Conservation (phyloP, 2,329 filamentous ascomycete species). For the Ophiostoma piceae region DNA sequence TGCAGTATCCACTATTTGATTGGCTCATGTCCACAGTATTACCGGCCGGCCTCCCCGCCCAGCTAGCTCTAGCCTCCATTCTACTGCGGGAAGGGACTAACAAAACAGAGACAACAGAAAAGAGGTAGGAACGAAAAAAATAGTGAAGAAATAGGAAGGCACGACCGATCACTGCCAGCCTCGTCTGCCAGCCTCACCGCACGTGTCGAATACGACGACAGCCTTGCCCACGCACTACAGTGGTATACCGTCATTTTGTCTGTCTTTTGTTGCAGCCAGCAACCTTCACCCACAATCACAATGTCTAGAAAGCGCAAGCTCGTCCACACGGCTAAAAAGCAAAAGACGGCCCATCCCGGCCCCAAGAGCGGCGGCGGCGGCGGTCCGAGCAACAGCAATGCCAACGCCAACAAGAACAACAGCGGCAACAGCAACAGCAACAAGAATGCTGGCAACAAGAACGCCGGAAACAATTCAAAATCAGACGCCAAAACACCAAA, state of each 20-base stretch:
- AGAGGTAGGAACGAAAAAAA: conserved; percentile 11
- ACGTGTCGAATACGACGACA: neutral
- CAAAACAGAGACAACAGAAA: conserved; percentile 5
- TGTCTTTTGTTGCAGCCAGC: neutral
- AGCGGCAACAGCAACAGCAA: conserved; percentile 22
- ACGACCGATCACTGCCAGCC: neutral
- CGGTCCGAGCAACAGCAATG: conserved; percentile 16
- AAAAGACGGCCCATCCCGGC: conserved; percentile 17
- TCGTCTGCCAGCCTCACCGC: neutral
- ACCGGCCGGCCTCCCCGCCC: conserved; percentile 22
- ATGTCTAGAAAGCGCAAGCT: conserved; percentile 45
- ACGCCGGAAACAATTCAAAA: conserved; percentile 4
- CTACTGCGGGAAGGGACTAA: conserved; percentile 16
- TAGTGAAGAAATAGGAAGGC: neutral
- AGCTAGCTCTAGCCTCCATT: conserved; percentile 11
- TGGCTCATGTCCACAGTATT: conserved; percentile 14
- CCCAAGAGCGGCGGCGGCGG: conserved; percentile 21
- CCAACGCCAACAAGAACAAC: neutral
- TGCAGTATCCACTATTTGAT: conserved; percentile 18
- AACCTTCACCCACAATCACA: neutral
- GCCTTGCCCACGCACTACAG: neutral
- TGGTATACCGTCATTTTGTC: neutral
- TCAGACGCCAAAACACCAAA: neutral
- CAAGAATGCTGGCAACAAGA: conserved; percentile 20
- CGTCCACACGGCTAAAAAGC: conserved; percentile 24